Evolutionary conservation across 352 stramenopile genomes (phyloP), one percentile per base, ranked within the genome.

Genomic region (Pythium phragmitis): DNA sequence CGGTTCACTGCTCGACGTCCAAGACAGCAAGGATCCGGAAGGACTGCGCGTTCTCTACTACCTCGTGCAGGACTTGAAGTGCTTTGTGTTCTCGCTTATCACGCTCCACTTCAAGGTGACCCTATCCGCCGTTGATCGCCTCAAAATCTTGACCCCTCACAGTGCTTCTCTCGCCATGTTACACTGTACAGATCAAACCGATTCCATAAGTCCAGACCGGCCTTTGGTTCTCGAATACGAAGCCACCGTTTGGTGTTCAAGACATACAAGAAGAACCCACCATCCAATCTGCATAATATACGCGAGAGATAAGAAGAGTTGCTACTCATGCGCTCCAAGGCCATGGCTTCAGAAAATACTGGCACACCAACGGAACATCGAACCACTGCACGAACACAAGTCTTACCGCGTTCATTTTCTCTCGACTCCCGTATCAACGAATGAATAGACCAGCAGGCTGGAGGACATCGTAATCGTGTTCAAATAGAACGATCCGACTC

Each of bases 21-120:
- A 98, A 70, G 88, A 98, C 64, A 98, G 91, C 77, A 94, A 98
- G 34, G 97, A 99, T 73, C 96, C 96, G 0, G 91, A 98, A 58
- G 96, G 96, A 26, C 79, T 99, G 21, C 76, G 86, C 19, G 84
- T 92, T 52, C 96, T 99, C 58, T 99, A 99, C 77, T 99, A 98
- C 76, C 79, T 99, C 33, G 91, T 98, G 26, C 96, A 99, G 74
- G 97, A 99, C 74, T 79, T 99, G 51, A 98, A 98, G 70, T 98
- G 93, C 67, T 72, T 99, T 26, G 89, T 99, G 16, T 97, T 99
- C 61, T 98, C 89, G 39, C 85, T 99, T 50, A 98, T 99, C 69
- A 94, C 84, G 16, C 72, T 98, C 33, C 96, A 99, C 81, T 99
- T 99, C 77, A 99, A 95, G 83, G 87, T 94, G 64, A 47, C 47